Percentiles rank a stretch among this genome's conserved stretches.
Evolutionary conservation across 768 basidiomycete genomes (phyloP).

Genomic region (Auriculariales sp.): DNA sequence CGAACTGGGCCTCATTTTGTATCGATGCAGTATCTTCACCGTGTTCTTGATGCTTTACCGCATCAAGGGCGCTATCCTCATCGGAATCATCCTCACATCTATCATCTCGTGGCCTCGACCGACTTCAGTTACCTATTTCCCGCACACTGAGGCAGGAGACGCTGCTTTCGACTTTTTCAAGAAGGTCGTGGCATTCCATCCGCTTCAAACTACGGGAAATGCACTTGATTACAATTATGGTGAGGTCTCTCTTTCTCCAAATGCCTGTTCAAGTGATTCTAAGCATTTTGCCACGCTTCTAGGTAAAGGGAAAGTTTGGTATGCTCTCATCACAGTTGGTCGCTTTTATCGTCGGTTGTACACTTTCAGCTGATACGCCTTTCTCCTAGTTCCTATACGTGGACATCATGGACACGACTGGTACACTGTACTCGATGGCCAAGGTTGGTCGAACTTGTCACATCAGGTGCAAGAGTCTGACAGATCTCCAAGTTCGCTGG

Average conservation of each 20-base stretch:
- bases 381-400: conserved; percentile 82
- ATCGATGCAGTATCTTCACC: conserved; percentile 43
- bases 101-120: conserved; percentile 82
- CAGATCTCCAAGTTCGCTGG: conserved; percentile 83
- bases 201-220: conserved; percentile 44
- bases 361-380: too few relatives aligned
- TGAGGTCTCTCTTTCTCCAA: neutral
- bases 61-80: conserved; percentile 67
- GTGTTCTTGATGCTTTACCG: conserved; percentile 74
- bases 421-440: conserved; percentile 83
- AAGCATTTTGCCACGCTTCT: conserved; percentile 14
- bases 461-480: too few relatives aligned
- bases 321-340: conserved; percentile 53
- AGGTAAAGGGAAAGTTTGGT: conserved; percentile 67
- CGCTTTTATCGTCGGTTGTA: too few relatives aligned
- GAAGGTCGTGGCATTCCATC: conserved; percentile 64
- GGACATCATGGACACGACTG: conserved; percentile 53
- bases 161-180: conserved; percentile 74
- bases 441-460: too few relatives aligned
- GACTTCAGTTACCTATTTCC: conserved; percentile 70
- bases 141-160: conserved; percentile 52
- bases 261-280: neutral
- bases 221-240: conserved; percentile 29
- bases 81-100: conserved; percentile 73
- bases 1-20: neutral